Evolutionary conservation across 148 eudicot species (phyloP).

Genomic region (Chenopodium suecicum): DNA sequence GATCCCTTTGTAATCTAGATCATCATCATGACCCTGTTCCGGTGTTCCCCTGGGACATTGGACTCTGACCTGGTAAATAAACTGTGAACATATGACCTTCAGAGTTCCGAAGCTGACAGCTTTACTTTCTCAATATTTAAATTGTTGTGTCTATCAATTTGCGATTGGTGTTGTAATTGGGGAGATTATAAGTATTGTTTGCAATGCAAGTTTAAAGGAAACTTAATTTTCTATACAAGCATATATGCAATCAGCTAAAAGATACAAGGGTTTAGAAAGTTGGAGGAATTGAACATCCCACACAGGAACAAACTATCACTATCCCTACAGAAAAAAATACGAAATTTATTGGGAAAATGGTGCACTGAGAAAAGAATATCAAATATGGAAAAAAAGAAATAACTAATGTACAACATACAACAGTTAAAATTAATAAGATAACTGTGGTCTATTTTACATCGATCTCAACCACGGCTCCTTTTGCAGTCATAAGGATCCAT

Average conservation of each 20-base stretch:
- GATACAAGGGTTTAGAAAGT: not conserved
- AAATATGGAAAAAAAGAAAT: not conserved
- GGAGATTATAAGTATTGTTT: not conserved
- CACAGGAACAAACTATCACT: not conserved
- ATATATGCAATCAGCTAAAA: not conserved
- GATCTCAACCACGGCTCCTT: not conserved
- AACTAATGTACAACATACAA: conserved; percentile 28
- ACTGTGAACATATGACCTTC: no score
- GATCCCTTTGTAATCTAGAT: no score
- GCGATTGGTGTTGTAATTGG: no score
- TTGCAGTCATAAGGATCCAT: not conserved
- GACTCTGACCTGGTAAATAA: no score
- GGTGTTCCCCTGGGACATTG: no score
- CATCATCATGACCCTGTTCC: no score
- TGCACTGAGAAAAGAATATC: not conserved
- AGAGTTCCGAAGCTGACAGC: no score
- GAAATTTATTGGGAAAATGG: not conserved
- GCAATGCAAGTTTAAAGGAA: not conserved
- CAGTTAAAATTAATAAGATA: not conserved
- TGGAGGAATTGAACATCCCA: not conserved
- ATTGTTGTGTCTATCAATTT: no score
- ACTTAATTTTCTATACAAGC: conserved; percentile 3
- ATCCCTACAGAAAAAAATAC: not conserved
- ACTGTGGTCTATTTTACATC: conserved; percentile 2
- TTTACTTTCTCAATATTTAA: no score